A percentile compares a stretch with the other conserved stretches of the same genome.
Evolutionary conservation across 495 filamentous ascomycete species (phyloP).

Genomic region (Penicillium maclennaniae): DNA sequence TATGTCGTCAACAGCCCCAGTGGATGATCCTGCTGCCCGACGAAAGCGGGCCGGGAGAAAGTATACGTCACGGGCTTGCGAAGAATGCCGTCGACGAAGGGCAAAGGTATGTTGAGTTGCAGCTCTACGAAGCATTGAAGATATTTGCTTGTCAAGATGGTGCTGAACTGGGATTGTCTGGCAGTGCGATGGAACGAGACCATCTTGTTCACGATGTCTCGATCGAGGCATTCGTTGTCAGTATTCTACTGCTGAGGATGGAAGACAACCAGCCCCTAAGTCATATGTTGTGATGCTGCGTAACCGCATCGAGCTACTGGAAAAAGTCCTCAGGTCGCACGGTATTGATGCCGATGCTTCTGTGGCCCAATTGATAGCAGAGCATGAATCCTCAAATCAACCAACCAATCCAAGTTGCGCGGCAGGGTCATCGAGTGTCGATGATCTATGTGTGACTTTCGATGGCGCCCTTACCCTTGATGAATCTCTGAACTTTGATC

Average conservation of each 20-base stretch:
- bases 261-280: constrained; percentile 29
- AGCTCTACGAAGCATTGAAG: neutral
- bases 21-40: constrained; percentile 10
- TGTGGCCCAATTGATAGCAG: constrained; percentile 17
- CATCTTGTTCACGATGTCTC: constrained; percentile 28
- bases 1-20: constrained; percentile 11
- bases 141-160: neutral
- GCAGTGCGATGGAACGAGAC: constrained; percentile 25
- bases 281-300: constrained; percentile 29
- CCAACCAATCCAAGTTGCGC: neutral
- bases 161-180: neutral
- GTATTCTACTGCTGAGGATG: constrained; percentile 26
- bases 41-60: constrained; percentile 22
- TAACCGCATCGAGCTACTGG: constrained; percentile 23
- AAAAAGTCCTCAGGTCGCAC: constrained; percentile 18
- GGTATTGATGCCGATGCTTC: constrained; percentile 25
- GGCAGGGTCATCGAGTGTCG: constrained; percentile 10
- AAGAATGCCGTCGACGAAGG: constrained; percentile 29
- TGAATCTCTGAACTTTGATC: constrained; percentile 30
- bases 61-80: constrained; percentile 28
- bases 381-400: constrained; percentile 4
- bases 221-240: constrained; percentile 22
- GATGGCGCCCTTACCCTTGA: constrained; percentile 27
- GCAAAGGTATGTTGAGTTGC: constrained; percentile 19
- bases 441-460: constrained; percentile 23